Evolutionary conservation across 768 basidiomycete species (phyloP), one percentile per base, ranked within the genome.

Genomic region (Rhodotorula diobovata): DNA sequence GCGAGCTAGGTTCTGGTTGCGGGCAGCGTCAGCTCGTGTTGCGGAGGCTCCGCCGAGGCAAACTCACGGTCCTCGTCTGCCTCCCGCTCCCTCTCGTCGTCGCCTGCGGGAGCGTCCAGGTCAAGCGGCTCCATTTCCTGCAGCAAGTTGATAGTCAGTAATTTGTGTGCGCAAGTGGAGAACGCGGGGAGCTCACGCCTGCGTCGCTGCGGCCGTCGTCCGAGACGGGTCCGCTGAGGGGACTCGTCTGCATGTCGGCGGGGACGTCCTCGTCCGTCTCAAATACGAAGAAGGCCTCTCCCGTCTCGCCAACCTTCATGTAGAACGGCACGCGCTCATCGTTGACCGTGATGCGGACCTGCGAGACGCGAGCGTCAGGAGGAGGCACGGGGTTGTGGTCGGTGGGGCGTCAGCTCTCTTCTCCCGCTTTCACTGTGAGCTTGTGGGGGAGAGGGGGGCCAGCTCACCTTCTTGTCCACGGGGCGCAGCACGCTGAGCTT

Each of bases 241-340:
- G 96, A 81, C 90, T 92, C 0, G 96, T 99, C 73, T 93, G 89
- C 71, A 99, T 86, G 79, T 93, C 90, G 58, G 86, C 89, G 7
- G 96, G 95, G 41, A 98, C 88, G 68, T 97, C 93, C 50, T 89
- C 91, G 51, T 94, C 91, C 1, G 95, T 97, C 81, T 99, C 95
- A 75, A 98, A 92, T 51, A 99, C 90, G 78, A 98, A 98, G 84
- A 98, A 99, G 0, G 94, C 96, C 81, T 99, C 96, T 10, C 96
- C 96, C 2, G 96, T 93, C 68, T 98, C 96, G 51, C 93, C 94
- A 71, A 98, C 93, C 84, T 99, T 98, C 96, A 99, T 99, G 80
- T 85, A 85, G 80, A 91, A 98, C 0, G 95, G 95, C 66, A 93
- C 89, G 55, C 85, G 84, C 76, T 87, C 83, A 51, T 90, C 91